These are phyloP conservation scores for Paralagenidium karlingii DNA, from an alignment of 352 stramenopile genomes.

Conservation along the genomic window DNA sequence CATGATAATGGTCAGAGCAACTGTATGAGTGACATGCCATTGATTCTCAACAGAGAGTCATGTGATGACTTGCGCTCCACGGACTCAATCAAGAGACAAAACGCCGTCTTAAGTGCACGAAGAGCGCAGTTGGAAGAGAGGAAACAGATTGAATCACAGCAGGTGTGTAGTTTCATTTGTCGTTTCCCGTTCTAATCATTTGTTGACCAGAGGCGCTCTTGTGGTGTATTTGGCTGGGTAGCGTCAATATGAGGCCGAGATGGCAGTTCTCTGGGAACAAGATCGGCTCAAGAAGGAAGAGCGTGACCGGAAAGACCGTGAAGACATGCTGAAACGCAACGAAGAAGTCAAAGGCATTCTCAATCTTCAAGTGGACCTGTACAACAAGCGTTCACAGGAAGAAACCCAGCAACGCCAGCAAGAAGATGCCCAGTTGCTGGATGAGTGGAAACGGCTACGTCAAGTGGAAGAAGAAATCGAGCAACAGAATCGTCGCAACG, in stretches of 20 bases:
- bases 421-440: constrained; percentile 38
- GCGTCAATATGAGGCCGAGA: constrained; percentile 27
- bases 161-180: no score
- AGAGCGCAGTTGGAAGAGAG: constrained; percentile 47
- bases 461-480: constrained; percentile 54
- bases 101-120: constrained; percentile 41
- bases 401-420: constrained; percentile 19
- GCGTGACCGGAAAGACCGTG: constrained; percentile 35
- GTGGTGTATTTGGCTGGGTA: background rate
- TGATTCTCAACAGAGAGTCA: constrained; percentile 23
- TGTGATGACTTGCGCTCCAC: constrained; percentile 49
- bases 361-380: constrained; percentile 58
- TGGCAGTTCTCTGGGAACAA: constrained; percentile 60
- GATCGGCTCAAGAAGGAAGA: constrained; percentile 68
- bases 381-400: constrained; percentile 27
- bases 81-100: constrained; percentile 49
- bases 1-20: background rate
- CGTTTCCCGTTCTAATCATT: no score
- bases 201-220: background rate
- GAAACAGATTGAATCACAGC: constrained; percentile 21
- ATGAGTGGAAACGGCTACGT: constrained; percentile 44
- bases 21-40: background rate
- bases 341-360: constrained; percentile 64
- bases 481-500: constrained; percentile 26
- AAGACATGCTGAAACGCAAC: constrained; percentile 29